Base-by-base conservation (phyloP, 768 basidiomycete species). In the Cytidiella melzeri region DNA sequence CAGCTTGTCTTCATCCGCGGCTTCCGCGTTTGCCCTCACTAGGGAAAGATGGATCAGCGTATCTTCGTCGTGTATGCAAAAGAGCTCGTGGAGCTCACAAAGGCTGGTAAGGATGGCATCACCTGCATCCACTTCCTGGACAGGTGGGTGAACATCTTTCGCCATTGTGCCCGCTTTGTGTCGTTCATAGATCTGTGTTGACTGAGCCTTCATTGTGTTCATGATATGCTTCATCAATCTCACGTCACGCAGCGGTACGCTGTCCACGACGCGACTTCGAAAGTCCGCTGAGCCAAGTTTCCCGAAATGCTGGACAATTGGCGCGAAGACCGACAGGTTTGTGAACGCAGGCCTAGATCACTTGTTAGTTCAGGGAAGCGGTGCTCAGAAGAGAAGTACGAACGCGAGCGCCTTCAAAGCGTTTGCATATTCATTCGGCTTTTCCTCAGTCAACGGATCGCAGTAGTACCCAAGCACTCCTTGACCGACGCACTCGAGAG, bases 31-130 rank as follows among this genome's bases (percentile, higher is more conserved):
- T 7, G 34, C 39, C n/a, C 41, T 47, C 41, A 55, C 54, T 45
- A 34, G 3, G 3, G 5, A 27, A 20, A 23, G 39, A 38, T 28
- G n/a, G n/a, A n/a, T 52, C 13, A 42, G 21, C 9, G 9, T 7
- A 27, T 21, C 13, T 40, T 3, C 28, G 21, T 5, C 19, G 45
- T 18, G 24, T 18, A 21, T 50, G 12, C 20, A n/a, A 1, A 40
- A 2, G 40, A 5, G 19, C 10, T 3, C 41, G 28, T 3, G 2
- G n/a, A 4, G 57, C 72, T 43, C 52, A 77, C 75, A 61, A 13
- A 77, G 56, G 34, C 75, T 64, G 45, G 69, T 75, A 46, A 77
- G 66, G 21, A 79, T 67, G 55, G 76, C 75, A 30, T 72, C 69
- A 10, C 69, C 69, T 42, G 60, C 60, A n/a, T 61, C 63, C 41